These are phyloP conservation scores for Tetracladium marchalianum DNA, from an alignment of 495 filamentous ascomycete genomes.

Conservation along the genomic window DNA sequence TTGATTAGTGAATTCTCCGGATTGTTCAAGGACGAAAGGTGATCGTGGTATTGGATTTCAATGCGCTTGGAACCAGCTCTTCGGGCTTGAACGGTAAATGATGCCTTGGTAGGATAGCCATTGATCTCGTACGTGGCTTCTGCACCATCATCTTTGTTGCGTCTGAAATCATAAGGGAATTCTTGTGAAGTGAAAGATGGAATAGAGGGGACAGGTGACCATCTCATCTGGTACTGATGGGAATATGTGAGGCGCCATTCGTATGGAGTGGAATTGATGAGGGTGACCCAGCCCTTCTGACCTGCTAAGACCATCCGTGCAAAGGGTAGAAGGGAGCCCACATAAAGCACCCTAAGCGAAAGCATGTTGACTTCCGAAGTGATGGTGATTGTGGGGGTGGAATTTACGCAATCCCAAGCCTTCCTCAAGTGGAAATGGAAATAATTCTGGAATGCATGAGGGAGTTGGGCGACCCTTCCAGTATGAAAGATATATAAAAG, in stretches of 20 bases:
- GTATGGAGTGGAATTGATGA: conserved; percentile 26
- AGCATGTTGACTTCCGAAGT: too few species aligned
- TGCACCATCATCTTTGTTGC: conserved; percentile 17
- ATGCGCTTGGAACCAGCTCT: conserved; percentile 12
- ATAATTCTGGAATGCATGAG: too few species aligned
- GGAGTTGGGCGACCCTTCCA: too few species aligned
- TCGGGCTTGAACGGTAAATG: conserved; percentile 14
- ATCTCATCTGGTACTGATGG: conserved; percentile 25
- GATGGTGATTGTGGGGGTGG: too few species aligned
- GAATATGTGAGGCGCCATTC: conserved; percentile 19
- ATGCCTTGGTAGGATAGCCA: conserved; percentile 6
- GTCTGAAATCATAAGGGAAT: conserved; percentile 12
- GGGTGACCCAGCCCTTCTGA: conserved; percentile 17
- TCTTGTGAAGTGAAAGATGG: conserved; percentile 12
- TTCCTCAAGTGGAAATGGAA: too few species aligned
- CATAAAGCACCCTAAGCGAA: too few species aligned
- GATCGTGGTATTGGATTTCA: conserved; percentile 21
- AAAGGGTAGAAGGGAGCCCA: too few species aligned
- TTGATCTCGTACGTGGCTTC: conserved; percentile 24
- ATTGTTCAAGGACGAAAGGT: conserved; percentile 19
- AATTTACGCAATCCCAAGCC: too few species aligned
- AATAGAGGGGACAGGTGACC: conserved; percentile 12
- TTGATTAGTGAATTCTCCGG: conserved; percentile 18
- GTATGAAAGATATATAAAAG: too few species aligned
- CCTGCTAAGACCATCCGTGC: conserved; percentile 3